Evolutionary conservation across 805 yeast genomes (phyloP).

Genomic region (Yamadazyma philogaea): DNA sequence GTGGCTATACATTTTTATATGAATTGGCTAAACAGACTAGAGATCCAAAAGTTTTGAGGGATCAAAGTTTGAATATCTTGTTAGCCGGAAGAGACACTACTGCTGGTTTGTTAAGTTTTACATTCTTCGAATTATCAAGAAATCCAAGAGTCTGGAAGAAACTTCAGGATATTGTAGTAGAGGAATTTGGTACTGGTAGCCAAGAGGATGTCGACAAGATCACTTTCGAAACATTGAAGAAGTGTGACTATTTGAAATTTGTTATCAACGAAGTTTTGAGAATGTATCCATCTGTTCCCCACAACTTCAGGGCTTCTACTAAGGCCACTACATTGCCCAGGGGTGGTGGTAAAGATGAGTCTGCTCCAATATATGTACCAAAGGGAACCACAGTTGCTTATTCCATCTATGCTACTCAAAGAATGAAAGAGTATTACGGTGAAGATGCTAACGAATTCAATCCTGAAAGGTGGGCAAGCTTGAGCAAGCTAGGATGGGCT

Average conservation of each 20-base stretch:
- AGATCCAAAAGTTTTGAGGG: conserved; percentile 45
- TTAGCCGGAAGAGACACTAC: conserved; percentile 58
- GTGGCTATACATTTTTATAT: conserved; percentile 44
- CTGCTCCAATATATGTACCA: conserved; percentile 36
- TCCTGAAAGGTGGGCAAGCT: conserved; percentile 48
- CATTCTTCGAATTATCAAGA: conserved; percentile 44
- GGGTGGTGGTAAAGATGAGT: conserved; percentile 44
- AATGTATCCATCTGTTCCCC: conserved; percentile 51
- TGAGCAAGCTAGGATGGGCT: conserved; percentile 41
- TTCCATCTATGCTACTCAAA: conserved; percentile 41
- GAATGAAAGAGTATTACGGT: conserved; percentile 40
- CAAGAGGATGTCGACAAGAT: conserved; percentile 33
- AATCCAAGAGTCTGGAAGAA: conserved; percentile 36
- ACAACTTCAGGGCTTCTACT: conserved; percentile 44
- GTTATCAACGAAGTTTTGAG: conserved; percentile 49
- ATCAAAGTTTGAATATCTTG: conserved; percentile 49
- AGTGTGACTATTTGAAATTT: conserved; percentile 44
- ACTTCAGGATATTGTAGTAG: conserved; percentile 36
- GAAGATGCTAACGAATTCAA: conserved; percentile 41
- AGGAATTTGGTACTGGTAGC: conserved; percentile 29
- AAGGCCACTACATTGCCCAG: conserved; percentile 47
- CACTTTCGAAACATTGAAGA: conserved; percentile 49
- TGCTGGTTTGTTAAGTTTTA: conserved; percentile 47
- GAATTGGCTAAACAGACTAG: conserved; percentile 49
- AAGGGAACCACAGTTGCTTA: conserved; percentile 45